Percentiles rank a stretch among this genome's conserved stretches.
Evolutionary conservation across 2,329 filamentous ascomycete genomes (phyloP).

Genomic region (Orbilia brochopaga): DNA sequence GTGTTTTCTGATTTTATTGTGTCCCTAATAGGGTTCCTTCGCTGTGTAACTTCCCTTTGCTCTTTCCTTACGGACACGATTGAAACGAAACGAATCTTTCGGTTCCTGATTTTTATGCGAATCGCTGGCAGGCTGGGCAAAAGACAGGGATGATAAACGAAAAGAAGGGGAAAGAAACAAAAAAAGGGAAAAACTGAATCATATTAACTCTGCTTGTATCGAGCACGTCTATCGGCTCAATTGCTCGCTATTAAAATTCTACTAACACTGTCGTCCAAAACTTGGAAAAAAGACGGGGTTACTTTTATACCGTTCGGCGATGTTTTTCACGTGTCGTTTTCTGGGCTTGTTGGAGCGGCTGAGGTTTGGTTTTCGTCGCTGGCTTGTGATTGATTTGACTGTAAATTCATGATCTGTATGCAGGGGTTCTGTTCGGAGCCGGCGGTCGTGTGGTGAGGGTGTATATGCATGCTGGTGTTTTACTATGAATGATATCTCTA

Average conservation of each 20-base stretch:
- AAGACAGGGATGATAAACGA: constrained; percentile 4
- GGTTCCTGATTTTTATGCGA: background rate
- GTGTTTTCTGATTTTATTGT: background rate
- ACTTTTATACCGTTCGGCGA: no score
- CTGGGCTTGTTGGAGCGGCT: background rate
- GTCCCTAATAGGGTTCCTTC: constrained; percentile 5
- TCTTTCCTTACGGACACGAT: background rate
- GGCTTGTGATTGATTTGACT: no score
- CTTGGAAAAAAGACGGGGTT: constrained; percentile 8
- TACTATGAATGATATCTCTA: no score
- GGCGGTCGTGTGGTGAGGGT: no score
- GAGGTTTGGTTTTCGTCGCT: no score
- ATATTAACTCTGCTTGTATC: no score
- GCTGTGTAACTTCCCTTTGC: background rate
- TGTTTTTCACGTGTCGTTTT: no score
- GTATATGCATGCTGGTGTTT: no score
- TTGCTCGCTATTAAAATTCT: background rate
- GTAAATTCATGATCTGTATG: no score
- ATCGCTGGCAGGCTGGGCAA: no score
- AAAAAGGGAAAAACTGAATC: background rate
- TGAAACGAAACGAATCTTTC: background rate
- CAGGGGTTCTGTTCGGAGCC: no score
- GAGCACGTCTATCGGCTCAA: no score
- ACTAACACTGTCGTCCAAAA: background rate
- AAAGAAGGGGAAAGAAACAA: constrained; percentile 3